These are phyloP conservation scores for Madurella fahalii DNA, from an alignment of 2,329 filamentous ascomycete genomes.

Conservation along the genomic window DNA sequence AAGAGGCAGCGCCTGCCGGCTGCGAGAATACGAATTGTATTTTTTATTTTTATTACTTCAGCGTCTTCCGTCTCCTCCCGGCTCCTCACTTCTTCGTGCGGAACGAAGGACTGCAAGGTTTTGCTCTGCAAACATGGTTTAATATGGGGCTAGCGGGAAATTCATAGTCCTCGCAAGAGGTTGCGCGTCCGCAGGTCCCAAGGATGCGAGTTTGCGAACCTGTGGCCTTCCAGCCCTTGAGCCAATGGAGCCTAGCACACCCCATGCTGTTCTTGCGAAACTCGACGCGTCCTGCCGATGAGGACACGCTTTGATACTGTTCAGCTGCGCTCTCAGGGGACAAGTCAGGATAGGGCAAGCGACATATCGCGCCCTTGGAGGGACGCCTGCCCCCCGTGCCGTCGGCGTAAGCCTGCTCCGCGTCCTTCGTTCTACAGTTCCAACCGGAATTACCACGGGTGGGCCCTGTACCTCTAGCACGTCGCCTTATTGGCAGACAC, in stretches of 20 bases:
- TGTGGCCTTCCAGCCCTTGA: background rate
- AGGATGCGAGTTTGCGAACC: background rate
- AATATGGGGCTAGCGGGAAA: background rate
- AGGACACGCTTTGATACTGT: background rate
- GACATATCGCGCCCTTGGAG: slow-evolving; percentile 14
- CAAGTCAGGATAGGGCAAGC: background rate
- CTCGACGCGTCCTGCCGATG: background rate
- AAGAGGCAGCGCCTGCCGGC: too few relatives aligned
- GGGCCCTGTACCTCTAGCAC: background rate
- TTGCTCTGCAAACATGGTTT: background rate
- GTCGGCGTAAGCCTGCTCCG: slow-evolving; percentile 19
- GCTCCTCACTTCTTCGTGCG: too few relatives aligned
- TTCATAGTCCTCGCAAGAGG: slow-evolving; percentile 8
- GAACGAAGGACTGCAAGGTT: too few relatives aligned
- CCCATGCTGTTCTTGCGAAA: background rate
- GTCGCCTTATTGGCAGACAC: slow-evolving; percentile 9
- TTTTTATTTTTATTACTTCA: too few relatives aligned
- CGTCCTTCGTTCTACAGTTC: slow-evolving; percentile 7
- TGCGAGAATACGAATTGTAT: too few relatives aligned
- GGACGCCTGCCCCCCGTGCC: slow-evolving; percentile 11
- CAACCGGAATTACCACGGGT: slow-evolving; percentile 12
- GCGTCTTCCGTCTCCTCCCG: too few relatives aligned
- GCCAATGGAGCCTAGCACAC: background rate
- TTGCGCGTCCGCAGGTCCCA: slow-evolving; percentile 11
- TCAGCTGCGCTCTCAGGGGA: background rate